A percentile compares a stretch with the other conserved stretches of the same genome.
Evolutionary conservation across 225 moss, liverwort and hornwort genomes (phyloP).

Genomic region (Polytrichum formosum): DNA sequence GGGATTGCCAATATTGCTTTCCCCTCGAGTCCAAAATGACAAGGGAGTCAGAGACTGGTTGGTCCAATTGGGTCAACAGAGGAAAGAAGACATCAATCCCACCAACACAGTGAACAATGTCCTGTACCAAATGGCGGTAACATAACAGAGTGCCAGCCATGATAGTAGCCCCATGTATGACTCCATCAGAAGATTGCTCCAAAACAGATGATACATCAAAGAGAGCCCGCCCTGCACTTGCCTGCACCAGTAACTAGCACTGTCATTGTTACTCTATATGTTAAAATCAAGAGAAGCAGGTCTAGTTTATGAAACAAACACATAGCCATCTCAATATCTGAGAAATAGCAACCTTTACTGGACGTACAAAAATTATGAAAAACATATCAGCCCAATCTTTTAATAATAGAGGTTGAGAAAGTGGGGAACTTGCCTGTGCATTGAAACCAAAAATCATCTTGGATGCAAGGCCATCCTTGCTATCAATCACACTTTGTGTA

Average conservation of each 20-base stretch:
- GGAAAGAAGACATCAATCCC: constrained; percentile 45
- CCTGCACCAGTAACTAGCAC: constrained; percentile 14
- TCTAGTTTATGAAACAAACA: too few relatives aligned
- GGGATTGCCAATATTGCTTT: not conserved
- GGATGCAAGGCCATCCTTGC: constrained; percentile 28
- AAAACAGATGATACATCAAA: constrained; percentile 36
- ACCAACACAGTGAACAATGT: constrained; percentile 44
- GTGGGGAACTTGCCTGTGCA: constrained; percentile 24
- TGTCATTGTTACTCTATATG: too few relatives aligned
- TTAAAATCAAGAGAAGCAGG: too few relatives aligned
- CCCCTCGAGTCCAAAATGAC: constrained; percentile 2
- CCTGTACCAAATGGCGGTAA: constrained; percentile 39
- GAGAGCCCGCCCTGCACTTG: constrained; percentile 36
- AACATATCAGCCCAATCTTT: not conserved
- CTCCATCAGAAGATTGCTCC: constrained; percentile 26
- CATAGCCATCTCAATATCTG: not conserved
- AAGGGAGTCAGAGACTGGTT: constrained; percentile 14
- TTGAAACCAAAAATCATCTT: constrained; percentile 40
- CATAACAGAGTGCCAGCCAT: constrained; percentile 39
- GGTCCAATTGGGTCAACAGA: constrained; percentile 37
- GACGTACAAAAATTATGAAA: not conserved
- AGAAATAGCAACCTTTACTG: not conserved
- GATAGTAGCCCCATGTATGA: constrained; percentile 28
- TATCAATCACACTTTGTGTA: constrained; percentile 32
- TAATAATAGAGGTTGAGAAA: not conserved